Conservation (phyloP, 345 rosid genomes). For the Brassica nigra region DNA sequence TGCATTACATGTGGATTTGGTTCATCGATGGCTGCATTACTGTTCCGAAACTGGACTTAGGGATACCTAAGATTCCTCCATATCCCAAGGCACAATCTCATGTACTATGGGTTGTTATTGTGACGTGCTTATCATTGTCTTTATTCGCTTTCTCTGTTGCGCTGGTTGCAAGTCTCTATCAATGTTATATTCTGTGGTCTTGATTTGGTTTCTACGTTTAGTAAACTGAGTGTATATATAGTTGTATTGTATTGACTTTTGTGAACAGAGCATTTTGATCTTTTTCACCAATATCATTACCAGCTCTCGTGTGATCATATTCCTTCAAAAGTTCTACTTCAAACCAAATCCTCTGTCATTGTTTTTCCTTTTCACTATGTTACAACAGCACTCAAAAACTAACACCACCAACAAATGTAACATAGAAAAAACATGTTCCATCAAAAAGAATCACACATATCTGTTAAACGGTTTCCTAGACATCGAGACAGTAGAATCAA, state of each 20-base stretch:
- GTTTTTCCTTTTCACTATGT: background rate
- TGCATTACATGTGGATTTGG: constrained; percentile 56
- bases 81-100: constrained; percentile 41
- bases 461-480: constrained; percentile 83
- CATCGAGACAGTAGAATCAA: constrained; percentile 48
- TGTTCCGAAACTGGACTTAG: background rate
- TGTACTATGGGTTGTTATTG: constrained; percentile 20
- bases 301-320: background rate
- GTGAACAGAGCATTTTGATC: too few relatives aligned
- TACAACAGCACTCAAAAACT: constrained; percentile 46
- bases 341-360: constrained; percentile 11
- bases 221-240: too few relatives aligned
- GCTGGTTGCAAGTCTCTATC: too few relatives aligned
- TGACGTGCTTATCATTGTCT: too few relatives aligned
- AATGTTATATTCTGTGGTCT: too few relatives aligned
- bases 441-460: constrained; percentile 70
- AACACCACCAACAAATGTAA: constrained; percentile 43
- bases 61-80: constrained; percentile 40
- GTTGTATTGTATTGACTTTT: too few relatives aligned
- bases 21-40: background rate
- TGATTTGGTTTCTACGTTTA: too few relatives aligned
- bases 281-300: background rate
- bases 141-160: too few relatives aligned
- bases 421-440: constrained; percentile 12
- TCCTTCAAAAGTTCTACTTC: background rate